Evolutionary conservation across 1,284 basidiomycete species (phyloP).

Genomic region (Irpex sp.): DNA sequence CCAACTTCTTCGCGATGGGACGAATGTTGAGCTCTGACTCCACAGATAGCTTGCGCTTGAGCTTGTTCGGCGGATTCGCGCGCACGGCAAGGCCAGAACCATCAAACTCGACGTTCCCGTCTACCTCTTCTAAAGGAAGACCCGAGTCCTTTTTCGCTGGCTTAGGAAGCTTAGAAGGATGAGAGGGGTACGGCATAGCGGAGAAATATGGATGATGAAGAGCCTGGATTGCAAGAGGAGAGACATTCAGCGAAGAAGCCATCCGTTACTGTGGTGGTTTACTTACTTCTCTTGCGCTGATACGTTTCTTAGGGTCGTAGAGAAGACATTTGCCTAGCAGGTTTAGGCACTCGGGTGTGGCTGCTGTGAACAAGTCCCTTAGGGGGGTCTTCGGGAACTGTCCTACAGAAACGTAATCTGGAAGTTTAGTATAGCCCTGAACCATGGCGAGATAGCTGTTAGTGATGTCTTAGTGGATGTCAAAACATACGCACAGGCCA

Average conservation of each 20-base stretch:
- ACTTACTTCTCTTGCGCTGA: conserved; percentile 74
- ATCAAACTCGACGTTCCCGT: conserved; percentile 56
- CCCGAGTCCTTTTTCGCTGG: conserved; percentile 47
- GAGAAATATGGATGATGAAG: conserved; percentile 77
- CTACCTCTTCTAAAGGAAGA: conserved; percentile 64
- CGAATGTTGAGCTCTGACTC: conserved; percentile 31
- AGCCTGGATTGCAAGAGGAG: conserved; percentile 38
- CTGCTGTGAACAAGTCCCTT: conserved; percentile 86
- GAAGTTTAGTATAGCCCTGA: conserved; percentile 85
- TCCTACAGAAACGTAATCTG: conserved; percentile 81
- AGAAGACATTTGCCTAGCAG: conserved; percentile 75
- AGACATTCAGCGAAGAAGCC: too few species aligned
- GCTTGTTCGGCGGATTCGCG: conserved; percentile 34
- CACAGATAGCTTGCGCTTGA: conserved; percentile 45
- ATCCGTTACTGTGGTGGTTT: not conserved
- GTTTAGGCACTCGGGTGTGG: conserved; percentile 83
- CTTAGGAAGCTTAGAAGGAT: conserved; percentile 80
- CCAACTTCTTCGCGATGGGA: conserved; percentile 41
- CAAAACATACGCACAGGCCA: conserved; percentile 75
- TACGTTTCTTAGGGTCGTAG: conserved; percentile 84
- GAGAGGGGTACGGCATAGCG: conserved; percentile 72
- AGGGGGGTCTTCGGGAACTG: conserved; percentile 81
- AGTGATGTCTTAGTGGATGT: not conserved
- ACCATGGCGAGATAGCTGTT: not conserved
- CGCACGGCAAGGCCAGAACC: conserved; percentile 32